Evolutionary conservation across 177 flowering plant genomes (phyloP).

Genomic region (Vitis hybrid): DNA sequence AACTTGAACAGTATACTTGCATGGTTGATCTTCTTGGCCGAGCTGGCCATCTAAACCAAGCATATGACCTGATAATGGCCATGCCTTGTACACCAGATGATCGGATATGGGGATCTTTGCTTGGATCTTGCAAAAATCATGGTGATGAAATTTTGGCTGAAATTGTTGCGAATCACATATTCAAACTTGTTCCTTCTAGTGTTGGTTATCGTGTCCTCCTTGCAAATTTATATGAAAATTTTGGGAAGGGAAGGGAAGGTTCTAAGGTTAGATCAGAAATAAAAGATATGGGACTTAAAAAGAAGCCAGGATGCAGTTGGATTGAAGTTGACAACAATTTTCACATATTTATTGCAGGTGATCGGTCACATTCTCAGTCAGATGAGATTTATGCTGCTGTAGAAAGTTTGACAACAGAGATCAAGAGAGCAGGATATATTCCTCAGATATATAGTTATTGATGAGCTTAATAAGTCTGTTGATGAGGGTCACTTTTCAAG

Average conservation of each 20-base stretch:
- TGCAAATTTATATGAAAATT: constrained; percentile 40
- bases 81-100: constrained; percentile 48
- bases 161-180: constrained; percentile 33
- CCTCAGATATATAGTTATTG: constrained; percentile 3
- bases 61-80: constrained; percentile 40
- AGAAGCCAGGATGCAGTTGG: constrained; percentile 59
- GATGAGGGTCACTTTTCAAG: too few relatives aligned
- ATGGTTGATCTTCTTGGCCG: constrained; percentile 59
- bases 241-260: constrained; percentile 30
- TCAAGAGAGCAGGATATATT: constrained; percentile 24
- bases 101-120: constrained; percentile 50
- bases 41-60: constrained; percentile 41
- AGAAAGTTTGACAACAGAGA: constrained; percentile 24
- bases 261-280: constrained; percentile 30
- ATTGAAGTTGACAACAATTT: constrained; percentile 35
- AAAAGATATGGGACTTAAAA: constrained; percentile 35
- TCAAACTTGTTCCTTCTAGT: constrained; percentile 32
- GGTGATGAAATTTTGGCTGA: constrained; percentile 32
- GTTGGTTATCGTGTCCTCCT: constrained; percentile 44
- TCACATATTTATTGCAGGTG: constrained; percentile 38
- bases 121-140: constrained; percentile 42
- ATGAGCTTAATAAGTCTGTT: background rate
- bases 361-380: constrained; percentile 29
- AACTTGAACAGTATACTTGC: constrained; percentile 49
- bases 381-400: constrained; percentile 29